Evolutionary conservation across 495 filamentous ascomycete genomes (phyloP).

Genomic region (Penicillium canariense): DNA sequence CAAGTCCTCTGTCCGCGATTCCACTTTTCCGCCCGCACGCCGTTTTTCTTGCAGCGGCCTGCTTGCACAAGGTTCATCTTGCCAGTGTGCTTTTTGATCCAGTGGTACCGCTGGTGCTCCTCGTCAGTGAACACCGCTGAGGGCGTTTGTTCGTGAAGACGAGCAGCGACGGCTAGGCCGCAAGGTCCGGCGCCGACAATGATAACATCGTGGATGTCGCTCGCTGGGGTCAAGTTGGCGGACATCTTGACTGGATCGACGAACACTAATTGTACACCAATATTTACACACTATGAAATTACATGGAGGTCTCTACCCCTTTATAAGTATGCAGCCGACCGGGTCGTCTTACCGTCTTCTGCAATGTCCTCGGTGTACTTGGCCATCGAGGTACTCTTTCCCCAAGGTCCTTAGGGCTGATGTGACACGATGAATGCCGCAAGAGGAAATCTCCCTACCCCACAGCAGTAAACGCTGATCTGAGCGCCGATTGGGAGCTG

Average conservation of each 20-base stretch:
- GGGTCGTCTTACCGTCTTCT: not conserved
- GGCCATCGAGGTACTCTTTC: slow-evolving; percentile 37
- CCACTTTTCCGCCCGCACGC: slow-evolving; percentile 34
- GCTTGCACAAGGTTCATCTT: slow-evolving; percentile 44
- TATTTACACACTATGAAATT: not conserved
- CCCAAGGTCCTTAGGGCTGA: slow-evolving; percentile 35
- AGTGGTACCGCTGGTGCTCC: slow-evolving; percentile 63
- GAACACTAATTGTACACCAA: too few species aligned
- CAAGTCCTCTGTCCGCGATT: slow-evolving; percentile 14
- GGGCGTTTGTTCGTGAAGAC: slow-evolving; percentile 58
- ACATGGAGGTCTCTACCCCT: not conserved
- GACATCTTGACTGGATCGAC: slow-evolving; percentile 2
- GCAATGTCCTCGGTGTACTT: slow-evolving; percentile 22
- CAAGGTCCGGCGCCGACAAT: slow-evolving; percentile 65
- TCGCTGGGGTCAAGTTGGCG: not conserved
- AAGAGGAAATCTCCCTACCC: not conserved
- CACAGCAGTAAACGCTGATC: slow-evolving; percentile 9
- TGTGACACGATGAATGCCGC: slow-evolving; percentile 3
- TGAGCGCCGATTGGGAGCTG: not conserved
- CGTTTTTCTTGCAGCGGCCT: slow-evolving; percentile 26
- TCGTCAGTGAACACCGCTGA: slow-evolving; percentile 65
- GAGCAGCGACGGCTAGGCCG: slow-evolving; percentile 58
- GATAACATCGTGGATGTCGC: slow-evolving; percentile 52
- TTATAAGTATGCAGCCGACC: not conserved
- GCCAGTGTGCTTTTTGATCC: slow-evolving; percentile 55